phyloP scores from a whole-genome alignment of 2,329 filamentous ascomycete species.

The Alternaria brassicae region DNA sequence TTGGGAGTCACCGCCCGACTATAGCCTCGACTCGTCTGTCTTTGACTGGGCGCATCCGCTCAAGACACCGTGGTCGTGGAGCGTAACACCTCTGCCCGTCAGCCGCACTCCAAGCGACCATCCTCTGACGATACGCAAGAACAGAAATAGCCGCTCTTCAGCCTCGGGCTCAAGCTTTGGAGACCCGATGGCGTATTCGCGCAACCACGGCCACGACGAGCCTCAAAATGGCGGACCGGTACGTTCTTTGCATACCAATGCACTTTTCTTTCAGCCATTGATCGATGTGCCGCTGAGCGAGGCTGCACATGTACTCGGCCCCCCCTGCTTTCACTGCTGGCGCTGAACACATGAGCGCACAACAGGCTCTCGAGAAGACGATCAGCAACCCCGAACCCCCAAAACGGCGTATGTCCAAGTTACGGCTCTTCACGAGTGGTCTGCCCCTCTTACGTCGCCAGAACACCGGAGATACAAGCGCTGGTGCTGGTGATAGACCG shows the following conservation, averaged over 20 bases:
- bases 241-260: conserved; percentile 3
- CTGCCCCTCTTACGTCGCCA: conserved; percentile 31
- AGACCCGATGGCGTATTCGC: conserved; percentile 20
- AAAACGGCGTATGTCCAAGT: conserved; percentile 26
- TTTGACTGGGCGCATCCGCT: conserved; percentile 27
- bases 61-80: conserved; percentile 31
- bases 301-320: background rate
- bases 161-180: conserved; percentile 35
- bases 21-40: conserved; percentile 16
- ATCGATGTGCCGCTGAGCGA: conserved; percentile 14
- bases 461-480: conserved; percentile 24
- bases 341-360: conserved; percentile 13
- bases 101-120: conserved; percentile 39
- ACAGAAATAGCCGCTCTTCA: conserved; percentile 41
- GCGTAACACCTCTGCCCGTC: conserved; percentile 37
- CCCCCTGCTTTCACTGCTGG: background rate
- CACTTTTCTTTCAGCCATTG: conserved; percentile 19
- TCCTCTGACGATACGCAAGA: conserved; percentile 45
- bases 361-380: conserved; percentile 19
- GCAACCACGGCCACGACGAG: conserved; percentile 23
- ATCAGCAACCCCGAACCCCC: conserved; percentile 6
- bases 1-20: conserved; percentile 28
- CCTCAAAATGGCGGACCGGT: conserved; percentile 6
- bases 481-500: conserved; percentile 10
- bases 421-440: conserved; percentile 28